Conservation (phyloP, 768 basidiomycete genomes). For the Candolleomyces aberdarensis region DNA sequence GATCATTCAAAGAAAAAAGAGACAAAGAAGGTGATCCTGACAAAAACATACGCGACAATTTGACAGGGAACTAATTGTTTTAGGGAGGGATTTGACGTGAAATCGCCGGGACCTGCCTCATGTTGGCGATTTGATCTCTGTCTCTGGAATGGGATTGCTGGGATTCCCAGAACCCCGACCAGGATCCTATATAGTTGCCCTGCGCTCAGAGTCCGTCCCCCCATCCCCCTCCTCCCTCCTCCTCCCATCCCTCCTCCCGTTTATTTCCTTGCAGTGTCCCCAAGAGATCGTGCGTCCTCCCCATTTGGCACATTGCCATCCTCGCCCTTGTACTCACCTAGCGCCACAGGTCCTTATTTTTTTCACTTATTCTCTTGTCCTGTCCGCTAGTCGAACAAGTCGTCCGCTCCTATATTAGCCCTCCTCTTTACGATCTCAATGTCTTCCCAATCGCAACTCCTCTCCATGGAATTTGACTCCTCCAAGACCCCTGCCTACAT, state of each 20-base stretch:
- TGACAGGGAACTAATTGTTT: conserved; percentile 11
- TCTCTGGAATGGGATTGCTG: conserved; percentile 11
- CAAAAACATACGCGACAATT: conserved; percentile 4
- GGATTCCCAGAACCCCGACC: conserved; percentile 7
- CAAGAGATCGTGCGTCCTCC: conserved; percentile 16
- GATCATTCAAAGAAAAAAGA: conserved; percentile 1
- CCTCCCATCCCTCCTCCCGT: conserved; percentile 25
- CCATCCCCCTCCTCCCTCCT: conserved; percentile 25
- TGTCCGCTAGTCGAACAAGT: conserved; percentile 15
- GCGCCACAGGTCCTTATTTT: conserved; percentile 12
- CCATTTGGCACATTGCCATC: conserved; percentile 20
- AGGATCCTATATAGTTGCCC: conserved; percentile 13
- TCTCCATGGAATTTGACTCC: conserved; percentile 49
- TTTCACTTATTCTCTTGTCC: conserved; percentile 20
- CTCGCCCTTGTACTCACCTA: conserved; percentile 23
- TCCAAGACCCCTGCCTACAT: conserved; percentile 48
- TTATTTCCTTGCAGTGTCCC: conserved; percentile 38
- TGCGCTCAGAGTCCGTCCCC: conserved; percentile 16
- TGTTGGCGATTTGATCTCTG: conserved; percentile 12
- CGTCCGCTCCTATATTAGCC: conserved; percentile 19
- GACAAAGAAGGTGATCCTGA: conserved; percentile 4
- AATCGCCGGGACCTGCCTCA: conserved; percentile 16
- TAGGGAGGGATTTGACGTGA: conserved; percentile 6
- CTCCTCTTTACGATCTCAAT: conserved; percentile 29
- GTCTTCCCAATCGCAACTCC: conserved; percentile 28